Evolutionary conservation across 2,329 filamentous ascomycete species (phyloP), one percentile per base, ranked within the genome.

Genomic region (Ophiocordyceps camponoti-rufipedis): DNA sequence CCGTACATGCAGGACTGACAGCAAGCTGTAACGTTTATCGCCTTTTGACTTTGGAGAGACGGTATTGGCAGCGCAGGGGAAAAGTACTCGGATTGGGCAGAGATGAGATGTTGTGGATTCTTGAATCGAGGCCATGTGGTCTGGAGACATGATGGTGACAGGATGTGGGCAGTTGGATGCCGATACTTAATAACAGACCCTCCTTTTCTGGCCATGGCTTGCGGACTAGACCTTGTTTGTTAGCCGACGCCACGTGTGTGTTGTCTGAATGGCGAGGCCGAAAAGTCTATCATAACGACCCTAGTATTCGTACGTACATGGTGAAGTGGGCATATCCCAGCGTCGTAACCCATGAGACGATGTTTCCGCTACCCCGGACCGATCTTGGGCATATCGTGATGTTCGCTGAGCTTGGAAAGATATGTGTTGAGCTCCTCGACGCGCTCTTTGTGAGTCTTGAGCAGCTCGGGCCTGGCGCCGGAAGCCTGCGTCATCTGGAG

Each of bases 381-480:
- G 47, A 78, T 78, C 66, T 77, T 78, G 54, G 74, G 74, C 88
- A 98, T 98, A 60, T 98, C 91, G 63, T 98, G 89, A 66, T 98
- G 91, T 65, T 98, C 91, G 64, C 85, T 94, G 56, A 98, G 65
- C 52, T 80, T 83, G 52, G 85, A 91, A 33, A 98, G 68, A 61
- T 96, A 95, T 51, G 84, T 85, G 61, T 98, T 98, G 54, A 96
- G 68, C 60, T 95, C 87, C 62, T 96, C 88, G 41, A 98, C 89
- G 11, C 86, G 79, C 67, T 98, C 85, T 61, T 96, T 96, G 63
- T 98, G 91, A 29, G 88, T 94, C 70, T 95, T 96, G 53, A 89
- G 76, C 14, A 93, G 81, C 59, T 95, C 88, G 13, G 82, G 78
- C 43, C 70, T 62, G 8, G 68, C 60, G 7, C 64, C 64, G 2